Base-by-base conservation (phyloP, 2,329 filamentous ascomycete species). In the Bipolaris zeicola region DNA sequence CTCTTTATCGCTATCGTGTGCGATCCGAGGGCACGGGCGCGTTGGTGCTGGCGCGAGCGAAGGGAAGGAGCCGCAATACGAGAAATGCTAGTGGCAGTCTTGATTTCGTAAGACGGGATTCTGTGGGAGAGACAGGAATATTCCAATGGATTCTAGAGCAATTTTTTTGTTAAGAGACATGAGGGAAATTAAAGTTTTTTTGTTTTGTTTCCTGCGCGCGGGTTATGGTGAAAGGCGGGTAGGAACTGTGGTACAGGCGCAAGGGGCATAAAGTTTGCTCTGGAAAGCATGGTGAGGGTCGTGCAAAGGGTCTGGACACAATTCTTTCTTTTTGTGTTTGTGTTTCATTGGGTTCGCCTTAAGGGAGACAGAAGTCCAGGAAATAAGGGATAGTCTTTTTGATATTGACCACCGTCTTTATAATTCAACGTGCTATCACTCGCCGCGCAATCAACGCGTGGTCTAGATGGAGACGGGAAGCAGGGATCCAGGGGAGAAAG, bases 1-100 rank as follows among this genome's bases (percentile, higher is more conserved):
- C 39, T 26, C 39, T 26, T 20, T 28, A 31, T 31, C 28, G 28
- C 28, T 31, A 31, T 31, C 28, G 37, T 20, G 37, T 20, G 26
- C 24, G 42, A 45, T 31, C 42, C n/a, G 26, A 45, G 31, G n/a
- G 43, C 43, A 45, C 43, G 43, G 31, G 43, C 28, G n/a, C n/a
- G 16, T 31, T 31, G 16, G 18, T 8, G 28, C 43, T 16, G 31
- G 16, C 39, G 24, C 22, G 39, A 42, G 39, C 39, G 22, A n/a
- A 16, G 22, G 43, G 28, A 45, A 45, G 43, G 43, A 45, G 43
- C 28, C 43, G 43, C 43, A 34, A 45, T 33, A 45, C 43, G 43
- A 34, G 43, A 45, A 33, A 34, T 20, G 28, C 28, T 31, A 31
- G 28, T 31, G 28, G 28, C 28, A 13, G 28, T 31, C 20, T 31